These are phyloP conservation scores for Neurospora sp. DNA, from an alignment of 495 filamentous ascomycete species.

Conservation along the genomic window DNA sequence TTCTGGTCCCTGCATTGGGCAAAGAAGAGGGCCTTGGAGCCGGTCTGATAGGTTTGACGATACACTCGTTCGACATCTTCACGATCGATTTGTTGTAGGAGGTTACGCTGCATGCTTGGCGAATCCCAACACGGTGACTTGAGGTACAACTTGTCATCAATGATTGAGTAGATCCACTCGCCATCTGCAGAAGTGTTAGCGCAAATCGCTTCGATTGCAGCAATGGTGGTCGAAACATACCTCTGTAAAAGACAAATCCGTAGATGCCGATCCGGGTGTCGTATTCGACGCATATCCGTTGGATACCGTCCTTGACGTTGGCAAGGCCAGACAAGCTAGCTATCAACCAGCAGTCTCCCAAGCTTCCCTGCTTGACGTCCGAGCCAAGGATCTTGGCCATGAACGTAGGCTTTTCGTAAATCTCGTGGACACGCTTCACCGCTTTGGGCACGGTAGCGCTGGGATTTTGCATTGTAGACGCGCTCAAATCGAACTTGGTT, in stretches of 20 bases:
- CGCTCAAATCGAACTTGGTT: constrained; percentile 32
- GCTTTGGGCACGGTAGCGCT: constrained; percentile 44
- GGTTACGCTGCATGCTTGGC: constrained; percentile 42
- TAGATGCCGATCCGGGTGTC: constrained; percentile 76
- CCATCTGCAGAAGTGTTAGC: constrained; percentile 46
- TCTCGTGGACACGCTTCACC: constrained; percentile 68
- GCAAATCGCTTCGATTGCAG: neutral
- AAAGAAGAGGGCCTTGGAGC: constrained; percentile 77
- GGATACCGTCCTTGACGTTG: constrained; percentile 66
- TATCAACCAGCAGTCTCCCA: constrained; percentile 92
- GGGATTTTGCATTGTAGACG: constrained; percentile 27
- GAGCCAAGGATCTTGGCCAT: constrained; percentile 65
- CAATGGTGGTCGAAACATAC: constrained; percentile 5
- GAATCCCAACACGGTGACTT: constrained; percentile 73
- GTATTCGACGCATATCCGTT: constrained; percentile 72
- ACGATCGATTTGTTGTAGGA: constrained; percentile 48
- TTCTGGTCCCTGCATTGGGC: constrained; percentile 78
- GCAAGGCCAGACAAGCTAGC: constrained; percentile 77
- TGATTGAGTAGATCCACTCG: constrained; percentile 87
- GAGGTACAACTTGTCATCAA: constrained; percentile 74
- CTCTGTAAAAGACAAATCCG: constrained; percentile 85
- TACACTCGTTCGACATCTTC: constrained; percentile 67
- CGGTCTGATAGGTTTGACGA: constrained; percentile 66
- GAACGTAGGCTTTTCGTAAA: constrained; percentile 83
- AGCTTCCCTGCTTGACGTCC: constrained; percentile 69